Conservation (phyloP, 2,329 filamentous ascomycete genomes). For the Bipolaris gigantea region DNA sequence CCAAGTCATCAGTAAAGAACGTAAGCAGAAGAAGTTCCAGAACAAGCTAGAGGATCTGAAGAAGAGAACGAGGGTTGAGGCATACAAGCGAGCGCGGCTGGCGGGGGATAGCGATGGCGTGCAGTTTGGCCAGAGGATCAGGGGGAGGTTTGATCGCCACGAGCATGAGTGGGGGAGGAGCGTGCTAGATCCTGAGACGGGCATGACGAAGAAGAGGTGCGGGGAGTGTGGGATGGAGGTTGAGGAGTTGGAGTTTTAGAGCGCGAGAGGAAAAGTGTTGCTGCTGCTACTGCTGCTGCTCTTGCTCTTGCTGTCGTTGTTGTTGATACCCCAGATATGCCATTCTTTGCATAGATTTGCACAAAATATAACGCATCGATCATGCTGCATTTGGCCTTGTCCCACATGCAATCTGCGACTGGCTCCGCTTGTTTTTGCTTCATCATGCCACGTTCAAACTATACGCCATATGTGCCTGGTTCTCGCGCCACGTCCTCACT, state of each 20-base stretch:
- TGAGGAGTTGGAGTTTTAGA: conserved; percentile 62
- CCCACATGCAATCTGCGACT: too few species aligned
- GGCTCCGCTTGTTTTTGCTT: too few species aligned
- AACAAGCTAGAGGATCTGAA: conserved; percentile 87
- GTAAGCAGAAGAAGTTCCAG: conserved; percentile 91
- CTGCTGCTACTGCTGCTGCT: too few species aligned
- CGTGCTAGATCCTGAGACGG: conserved; percentile 63
- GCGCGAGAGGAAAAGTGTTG: too few species aligned
- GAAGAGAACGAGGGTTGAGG: conserved; percentile 88
- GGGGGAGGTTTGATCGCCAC: conserved; percentile 66
- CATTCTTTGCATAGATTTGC: too few species aligned
- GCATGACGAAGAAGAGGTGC: conserved; percentile 76
- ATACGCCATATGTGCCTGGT: too few species aligned
- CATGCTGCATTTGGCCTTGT: too few species aligned
- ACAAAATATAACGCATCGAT: too few species aligned
- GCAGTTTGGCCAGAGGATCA: conserved; percentile 76
- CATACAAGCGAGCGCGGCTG: conserved; percentile 65
- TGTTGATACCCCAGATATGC: too few species aligned
- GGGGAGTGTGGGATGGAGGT: conserved; percentile 69
- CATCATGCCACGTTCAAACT: too few species aligned
- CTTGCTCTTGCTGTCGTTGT: too few species aligned
- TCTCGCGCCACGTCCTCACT: too few species aligned
- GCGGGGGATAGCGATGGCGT: conserved; percentile 49
- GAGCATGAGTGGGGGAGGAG: conserved; percentile 80
- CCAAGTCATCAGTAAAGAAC: conserved; percentile 75